phyloP scores from a whole-genome alignment of 2,329 filamentous ascomycete genomes.

The Venturia pyrina region DNA sequence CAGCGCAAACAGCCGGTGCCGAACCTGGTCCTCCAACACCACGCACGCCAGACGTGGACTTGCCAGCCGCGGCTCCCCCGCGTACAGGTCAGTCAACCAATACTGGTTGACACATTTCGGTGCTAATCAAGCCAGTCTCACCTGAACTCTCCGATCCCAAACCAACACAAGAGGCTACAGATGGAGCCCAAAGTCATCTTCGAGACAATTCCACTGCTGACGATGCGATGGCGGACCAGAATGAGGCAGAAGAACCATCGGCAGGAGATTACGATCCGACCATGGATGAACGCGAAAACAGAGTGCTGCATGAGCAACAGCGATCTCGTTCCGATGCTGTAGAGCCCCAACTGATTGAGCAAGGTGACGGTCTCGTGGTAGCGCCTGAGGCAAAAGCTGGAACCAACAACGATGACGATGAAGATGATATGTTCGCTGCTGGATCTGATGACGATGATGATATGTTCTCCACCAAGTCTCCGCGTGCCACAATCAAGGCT shows the following conservation, averaged over 20 bases:
- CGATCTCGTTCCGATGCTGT: constrained; percentile 5
- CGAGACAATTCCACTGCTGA: neutral
- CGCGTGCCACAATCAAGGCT: constrained; percentile 23
- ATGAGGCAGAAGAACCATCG: constrained; percentile 66
- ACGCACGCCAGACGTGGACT: neutral
- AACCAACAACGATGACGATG: constrained; percentile 32
- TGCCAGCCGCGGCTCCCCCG: neutral
- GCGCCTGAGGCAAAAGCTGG: constrained; percentile 23
- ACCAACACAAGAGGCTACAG: constrained; percentile 18
- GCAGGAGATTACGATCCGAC: constrained; percentile 89
- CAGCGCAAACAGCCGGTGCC: neutral
- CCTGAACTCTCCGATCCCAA: neutral
- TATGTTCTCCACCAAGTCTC: constrained; percentile 82
- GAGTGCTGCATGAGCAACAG: constrained; percentile 53
- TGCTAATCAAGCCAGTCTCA: constrained; percentile 1
- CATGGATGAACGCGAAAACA: constrained; percentile 78
- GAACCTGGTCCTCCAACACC: neutral
- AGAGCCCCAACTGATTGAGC: constrained; percentile 12
- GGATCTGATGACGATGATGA: constrained; percentile 52
- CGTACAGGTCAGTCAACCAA: neutral
- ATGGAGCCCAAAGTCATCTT: constrained; percentile 15
- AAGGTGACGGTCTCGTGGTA: constrained; percentile 18
- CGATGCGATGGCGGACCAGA: constrained; percentile 16
- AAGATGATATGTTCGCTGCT: constrained; percentile 55
- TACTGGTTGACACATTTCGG: too few relatives aligned